These are phyloP conservation scores for Ilyonectria mors-panacis DNA, from an alignment of 2,329 filamentous ascomycete genomes.

Conservation along the genomic window DNA sequence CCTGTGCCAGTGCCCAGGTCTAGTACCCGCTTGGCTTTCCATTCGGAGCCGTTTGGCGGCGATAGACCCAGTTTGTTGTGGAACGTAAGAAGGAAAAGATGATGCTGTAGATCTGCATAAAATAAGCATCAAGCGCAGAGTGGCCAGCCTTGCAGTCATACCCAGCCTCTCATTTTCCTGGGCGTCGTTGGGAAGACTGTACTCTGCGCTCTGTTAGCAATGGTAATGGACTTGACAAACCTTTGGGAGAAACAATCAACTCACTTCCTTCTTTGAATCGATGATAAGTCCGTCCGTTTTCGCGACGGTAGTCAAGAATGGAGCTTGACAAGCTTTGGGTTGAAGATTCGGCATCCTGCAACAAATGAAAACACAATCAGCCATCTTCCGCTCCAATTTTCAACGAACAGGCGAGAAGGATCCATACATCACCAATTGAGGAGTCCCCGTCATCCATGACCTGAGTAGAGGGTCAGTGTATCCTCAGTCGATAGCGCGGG, in stretches of 20 bases:
- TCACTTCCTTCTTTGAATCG: slow-evolving; percentile 23
- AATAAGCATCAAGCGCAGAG: background rate
- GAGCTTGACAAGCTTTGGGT: slow-evolving; percentile 18
- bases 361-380: background rate
- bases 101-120: slow-evolving; percentile 23
- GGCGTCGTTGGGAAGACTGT: slow-evolving; percentile 15
- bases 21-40: background rate
- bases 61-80: slow-evolving; percentile 23
- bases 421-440: background rate
- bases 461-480: background rate
- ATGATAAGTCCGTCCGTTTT: slow-evolving; percentile 27
- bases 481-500: background rate
- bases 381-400: background rate
- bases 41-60: slow-evolving; percentile 14
- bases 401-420: background rate
- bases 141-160: background rate
- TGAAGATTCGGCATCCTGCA: slow-evolving; percentile 6
- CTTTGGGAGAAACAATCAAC: background rate
- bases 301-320: slow-evolving; percentile 19
- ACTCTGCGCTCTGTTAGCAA: slow-evolving; percentile 4
- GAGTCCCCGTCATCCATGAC: background rate
- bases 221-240: too few relatives aligned
- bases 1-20: slow-evolving; percentile 25
- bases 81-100: slow-evolving; percentile 24
- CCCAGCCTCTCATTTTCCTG: slow-evolving; percentile 12